Evolutionary conservation across 176 grass and related monocot genomes (phyloP), one percentile per base, ranked within the genome.

Genomic region (Puya raimondii): DNA sequence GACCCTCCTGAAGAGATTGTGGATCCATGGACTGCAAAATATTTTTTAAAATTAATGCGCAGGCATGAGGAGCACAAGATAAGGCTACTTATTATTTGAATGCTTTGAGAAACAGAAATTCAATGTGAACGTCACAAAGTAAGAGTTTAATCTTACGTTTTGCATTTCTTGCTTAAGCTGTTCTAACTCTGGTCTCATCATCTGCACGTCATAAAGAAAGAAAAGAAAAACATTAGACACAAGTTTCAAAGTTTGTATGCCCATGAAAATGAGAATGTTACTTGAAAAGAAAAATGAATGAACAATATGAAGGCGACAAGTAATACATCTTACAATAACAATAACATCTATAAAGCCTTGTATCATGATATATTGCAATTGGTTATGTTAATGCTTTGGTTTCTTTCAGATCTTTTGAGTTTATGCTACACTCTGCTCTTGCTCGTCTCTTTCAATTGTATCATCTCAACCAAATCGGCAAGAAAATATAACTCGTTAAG

Each of bases 141-240:
- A 84, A 74, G 51, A 70, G 57, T 48, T 79, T 53, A 70, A 71
- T 42, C 84, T 72, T 84, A 93, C 94, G 90, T 90, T 64, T 16
- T 56, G 72, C 63, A 75, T 88, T 67, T 81, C 42, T 4, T 77
- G 71, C 63, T 90, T 88, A 15, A 99, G 79, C 64, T 80, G 69
- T 58, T 99, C 84, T 70, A 99, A 68, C 72, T 99, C 89, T 64
- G 94, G 84, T 48, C 29, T 80, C 88, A 99, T 57, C 74, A 18
- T 68, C 94, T 99, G 80, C 48, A 85, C 66, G 72, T 69, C 50
- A 57, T 15, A 80, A 67, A 54, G 29, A 13, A 80, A 59, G 68
- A 67, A 71, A 63, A 12, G 75, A 65, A 76, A 16, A 79, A 73
- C 13, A 3, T 71, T 61, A 49, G 2, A 72, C 63, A 23, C 9